Evolutionary conservation across 1,284 basidiomycete species (phyloP).

Genomic region (Earliella scabrosa): DNA sequence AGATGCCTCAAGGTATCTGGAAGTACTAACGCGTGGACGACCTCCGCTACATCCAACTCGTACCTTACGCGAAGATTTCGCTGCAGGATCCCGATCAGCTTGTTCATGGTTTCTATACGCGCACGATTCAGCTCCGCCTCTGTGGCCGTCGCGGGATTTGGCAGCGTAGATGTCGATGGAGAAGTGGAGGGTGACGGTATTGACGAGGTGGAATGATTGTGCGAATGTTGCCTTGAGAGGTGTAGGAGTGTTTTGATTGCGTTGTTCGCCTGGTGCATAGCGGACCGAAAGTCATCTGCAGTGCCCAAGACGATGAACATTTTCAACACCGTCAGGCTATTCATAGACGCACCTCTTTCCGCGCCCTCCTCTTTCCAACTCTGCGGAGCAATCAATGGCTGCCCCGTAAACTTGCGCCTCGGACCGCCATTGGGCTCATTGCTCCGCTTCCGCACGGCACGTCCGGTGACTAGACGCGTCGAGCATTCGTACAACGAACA

Average conservation of each 20-base stretch:
- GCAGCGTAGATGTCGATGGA: slow-evolving; percentile 44
- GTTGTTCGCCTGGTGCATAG: slow-evolving; percentile 61
- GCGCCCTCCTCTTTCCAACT: slow-evolving; percentile 28
- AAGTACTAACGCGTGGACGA: slow-evolving; percentile 69
- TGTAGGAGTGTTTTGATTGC: slow-evolving; percentile 56
- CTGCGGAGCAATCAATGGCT: slow-evolving; percentile 12
- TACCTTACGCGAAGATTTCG: slow-evolving; percentile 78
- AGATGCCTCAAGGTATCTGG: not conserved
- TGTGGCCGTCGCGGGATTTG: slow-evolving; percentile 37
- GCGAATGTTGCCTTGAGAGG: slow-evolving; percentile 16
- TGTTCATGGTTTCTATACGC: slow-evolving; percentile 66
- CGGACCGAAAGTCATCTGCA: slow-evolving; percentile 71
- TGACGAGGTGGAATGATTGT: slow-evolving; percentile 10
- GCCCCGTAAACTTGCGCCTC: slow-evolving; percentile 45
- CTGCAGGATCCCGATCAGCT: slow-evolving; percentile 73
- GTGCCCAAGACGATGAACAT: not conserved
- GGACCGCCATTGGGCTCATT: slow-evolving; percentile 28
- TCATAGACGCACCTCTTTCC: slow-evolving; percentile 33
- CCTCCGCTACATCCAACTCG: slow-evolving; percentile 72
- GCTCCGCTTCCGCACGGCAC: slow-evolving; percentile 42
- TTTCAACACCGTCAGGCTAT: too few species aligned
- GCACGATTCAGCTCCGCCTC: slow-evolving; percentile 57
- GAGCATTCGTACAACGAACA: too few species aligned
- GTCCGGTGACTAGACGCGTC: slow-evolving; percentile 44
- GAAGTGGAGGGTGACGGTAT: slow-evolving; percentile 47